Evolutionary conservation across 257 asterid genomes (phyloP).

Genomic region (Penstemon eatonii): DNA sequence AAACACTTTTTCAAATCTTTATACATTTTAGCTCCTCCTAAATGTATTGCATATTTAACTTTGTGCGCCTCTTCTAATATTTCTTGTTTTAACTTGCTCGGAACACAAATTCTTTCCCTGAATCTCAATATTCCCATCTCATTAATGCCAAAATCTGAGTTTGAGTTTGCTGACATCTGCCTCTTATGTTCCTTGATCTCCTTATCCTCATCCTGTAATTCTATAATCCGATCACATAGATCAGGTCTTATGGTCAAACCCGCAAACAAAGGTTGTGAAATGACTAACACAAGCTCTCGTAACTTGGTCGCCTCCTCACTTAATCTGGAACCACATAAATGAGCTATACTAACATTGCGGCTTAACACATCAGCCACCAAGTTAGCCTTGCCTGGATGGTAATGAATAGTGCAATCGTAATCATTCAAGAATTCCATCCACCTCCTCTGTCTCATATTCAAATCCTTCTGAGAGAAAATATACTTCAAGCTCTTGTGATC

Average conservation of each 20-base stretch:
- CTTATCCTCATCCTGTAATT: too few species aligned
- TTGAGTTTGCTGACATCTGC: too few species aligned
- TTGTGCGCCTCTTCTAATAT: not conserved
- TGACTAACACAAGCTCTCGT: too few species aligned
- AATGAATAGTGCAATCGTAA: too few species aligned
- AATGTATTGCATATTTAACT: not conserved
- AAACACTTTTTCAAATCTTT: not conserved
- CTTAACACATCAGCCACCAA: not conserved
- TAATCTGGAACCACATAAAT: too few species aligned
- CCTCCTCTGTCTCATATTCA: not conserved
- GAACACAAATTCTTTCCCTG: not conserved
- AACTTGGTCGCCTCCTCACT: too few species aligned
- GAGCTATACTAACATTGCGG: not conserved
- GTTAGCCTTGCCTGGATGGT: not conserved
- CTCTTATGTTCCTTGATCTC: too few species aligned
- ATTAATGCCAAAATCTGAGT: too few species aligned
- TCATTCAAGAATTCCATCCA: not conserved
- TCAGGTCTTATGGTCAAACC: too few species aligned
- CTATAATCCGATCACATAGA: too few species aligned
- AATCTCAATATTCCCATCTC: not conserved
- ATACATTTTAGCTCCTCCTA: not conserved
- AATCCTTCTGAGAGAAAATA: not conserved
- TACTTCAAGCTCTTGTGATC: too few species aligned
- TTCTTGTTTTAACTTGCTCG: not conserved
- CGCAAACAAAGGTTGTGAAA: too few species aligned